Percentiles rank a stretch among this genome's conserved stretches.
Conservation (phyloP, 140 eudicot genomes). For the Stevia rebaudiana region DNA sequence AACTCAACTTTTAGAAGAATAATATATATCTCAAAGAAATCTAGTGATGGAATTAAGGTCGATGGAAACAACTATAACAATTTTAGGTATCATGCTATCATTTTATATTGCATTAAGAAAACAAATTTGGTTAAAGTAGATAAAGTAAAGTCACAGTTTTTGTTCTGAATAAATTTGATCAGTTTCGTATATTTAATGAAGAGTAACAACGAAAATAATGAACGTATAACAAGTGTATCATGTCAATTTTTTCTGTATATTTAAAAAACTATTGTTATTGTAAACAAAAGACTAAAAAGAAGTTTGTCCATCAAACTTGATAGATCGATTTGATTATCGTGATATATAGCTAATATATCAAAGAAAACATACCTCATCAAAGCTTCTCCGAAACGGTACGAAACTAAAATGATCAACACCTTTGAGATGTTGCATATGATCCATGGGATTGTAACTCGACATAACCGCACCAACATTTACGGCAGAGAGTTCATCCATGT, state of each 20-base stretch:
- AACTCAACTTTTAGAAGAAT: too few species aligned
- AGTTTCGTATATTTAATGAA: background rate
- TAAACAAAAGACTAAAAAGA: background rate
- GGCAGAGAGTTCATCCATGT: conserved; percentile 38
- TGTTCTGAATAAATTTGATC: background rate
- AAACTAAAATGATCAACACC: conserved; percentile 57
- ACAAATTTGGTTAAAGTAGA: background rate
- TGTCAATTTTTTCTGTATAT: background rate
- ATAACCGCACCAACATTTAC: conserved; percentile 39
- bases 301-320: background rate
- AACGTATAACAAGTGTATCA: background rate
- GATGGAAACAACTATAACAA: background rate
- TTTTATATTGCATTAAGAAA: background rate
- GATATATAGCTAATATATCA: background rate
- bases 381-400: conserved; percentile 54
- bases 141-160: background rate
- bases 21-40: too few species aligned
- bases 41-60: background rate
- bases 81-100: background rate
- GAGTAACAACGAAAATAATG: background rate
- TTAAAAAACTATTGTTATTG: background rate
- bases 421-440: conserved; percentile 53
- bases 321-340: too few species aligned
- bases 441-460: conserved; percentile 57
- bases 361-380: conserved; percentile 48